Evolutionary conservation across 345 rosid species (phyloP), one percentile per base, ranked within the genome.

Genomic region (Anacardium occidentale): DNA sequence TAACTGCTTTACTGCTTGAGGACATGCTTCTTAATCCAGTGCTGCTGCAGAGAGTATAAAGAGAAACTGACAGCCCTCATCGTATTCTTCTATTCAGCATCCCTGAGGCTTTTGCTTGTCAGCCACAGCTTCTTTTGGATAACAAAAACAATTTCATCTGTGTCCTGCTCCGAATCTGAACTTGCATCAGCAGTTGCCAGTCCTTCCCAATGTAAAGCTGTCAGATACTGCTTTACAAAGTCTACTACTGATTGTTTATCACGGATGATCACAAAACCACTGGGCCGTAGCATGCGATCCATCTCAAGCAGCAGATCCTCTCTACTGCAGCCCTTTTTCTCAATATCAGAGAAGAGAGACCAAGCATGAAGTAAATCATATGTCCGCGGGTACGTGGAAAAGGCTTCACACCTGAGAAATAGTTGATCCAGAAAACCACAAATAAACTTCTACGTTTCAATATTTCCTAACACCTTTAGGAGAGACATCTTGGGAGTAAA

Each of bases 221-320:
- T 29, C 42, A 89, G 24, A 74, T 90, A 87, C 86, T 87, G 90
- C 88, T 85, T 89, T 65, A 92, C 54, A 4, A 80, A 87, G 61
- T 86, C 97, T 18, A 90, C 78, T 61, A 86, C 82, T 0, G 85
- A 59, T 73, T 81, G 84, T 64, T 89, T 92, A 85, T 94, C 97
- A 58, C 88, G 80, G 74, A 94, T 69, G 75, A 94, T 87, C 51
- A 87, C 26, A 70, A 92, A 89, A 50, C 98, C 98, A 0, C 79
- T 90, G 0, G 98, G 98, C 76, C 98, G 85, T 68, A 94, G 91
- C 50, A 94, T 86, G 55, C 98, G 89, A 75, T 94, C 98, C 97
- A 94, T 92, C 87, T 94, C 98, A 0, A 92, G 75, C 14, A 94
- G 75, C 25, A 94, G 84, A 85, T 94, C 98, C 81, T 88, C 95